These are phyloP conservation scores for Fusarium sp. DNA, from an alignment of 2,329 filamentous ascomycete species.

Conservation along the genomic window DNA sequence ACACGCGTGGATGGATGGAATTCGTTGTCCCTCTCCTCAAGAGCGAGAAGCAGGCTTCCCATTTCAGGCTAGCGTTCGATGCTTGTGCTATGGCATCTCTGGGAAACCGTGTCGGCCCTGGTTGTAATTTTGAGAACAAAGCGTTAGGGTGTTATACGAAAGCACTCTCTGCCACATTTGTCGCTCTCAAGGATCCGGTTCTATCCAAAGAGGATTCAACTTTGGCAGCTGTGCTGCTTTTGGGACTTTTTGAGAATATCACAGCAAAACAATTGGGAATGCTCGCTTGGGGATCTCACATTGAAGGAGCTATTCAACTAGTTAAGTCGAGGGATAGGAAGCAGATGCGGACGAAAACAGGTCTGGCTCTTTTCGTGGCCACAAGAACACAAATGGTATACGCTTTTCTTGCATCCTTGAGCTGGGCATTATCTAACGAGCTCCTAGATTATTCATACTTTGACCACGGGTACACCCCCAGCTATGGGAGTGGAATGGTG, in stretches of 20 bases:
- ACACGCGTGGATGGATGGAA: constrained; percentile 68
- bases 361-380: constrained; percentile 68
- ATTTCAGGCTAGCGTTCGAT: constrained; percentile 68
- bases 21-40: constrained; percentile 69
- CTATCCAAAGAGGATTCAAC: constrained; percentile 67
- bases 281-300: constrained; percentile 72
- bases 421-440: constrained; percentile 8
- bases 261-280: constrained; percentile 66
- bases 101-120: constrained; percentile 61
- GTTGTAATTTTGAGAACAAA: constrained; percentile 51
- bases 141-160: constrained; percentile 67
- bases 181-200: constrained; percentile 64
- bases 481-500: constrained; percentile 70
- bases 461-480: constrained; percentile 65
- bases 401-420: background rate
- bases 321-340: constrained; percentile 69
- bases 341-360: constrained; percentile 65
- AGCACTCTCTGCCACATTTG: constrained; percentile 65
- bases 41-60: constrained; percentile 56
- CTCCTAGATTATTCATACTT: constrained; percentile 67
- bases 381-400: constrained; percentile 71
- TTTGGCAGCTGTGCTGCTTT: constrained; percentile 68
- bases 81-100: constrained; percentile 70
- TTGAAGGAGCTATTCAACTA: constrained; percentile 73
- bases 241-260: constrained; percentile 73